phyloP scores from a whole-genome alignment of 495 filamentous ascomycete genomes.

The Hypoxylon lienhwacheense region DNA sequence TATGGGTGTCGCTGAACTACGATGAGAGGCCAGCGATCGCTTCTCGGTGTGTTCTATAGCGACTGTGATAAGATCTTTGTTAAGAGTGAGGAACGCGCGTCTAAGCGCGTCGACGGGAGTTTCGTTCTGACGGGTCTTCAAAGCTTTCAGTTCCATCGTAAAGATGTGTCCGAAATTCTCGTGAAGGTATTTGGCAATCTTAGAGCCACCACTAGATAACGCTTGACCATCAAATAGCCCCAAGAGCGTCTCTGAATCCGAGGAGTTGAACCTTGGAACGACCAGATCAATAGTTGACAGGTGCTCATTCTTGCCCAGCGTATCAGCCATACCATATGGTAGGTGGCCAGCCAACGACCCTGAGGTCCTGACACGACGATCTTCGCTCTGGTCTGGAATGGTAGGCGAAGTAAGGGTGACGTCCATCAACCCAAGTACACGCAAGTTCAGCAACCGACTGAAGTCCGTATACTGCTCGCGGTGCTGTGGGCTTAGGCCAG shows the following conservation, averaged over 20 bases:
- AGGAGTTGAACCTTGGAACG: conserved; percentile 88
- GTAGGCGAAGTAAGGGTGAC: conserved; percentile 86
- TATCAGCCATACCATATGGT: conserved; percentile 97
- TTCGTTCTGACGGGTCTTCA: conserved; percentile 60
- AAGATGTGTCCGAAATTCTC: conserved; percentile 90
- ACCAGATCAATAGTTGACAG: conserved; percentile 98
- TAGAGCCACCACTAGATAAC: conserved; percentile 81
- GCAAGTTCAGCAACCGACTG: conserved; percentile 77
- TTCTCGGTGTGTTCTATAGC: conserved; percentile 82
- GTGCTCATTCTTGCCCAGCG: conserved; percentile 89
- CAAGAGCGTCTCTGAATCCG: conserved; percentile 83
- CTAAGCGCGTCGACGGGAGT: conserved; percentile 80
- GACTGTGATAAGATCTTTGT: conserved; percentile 88
- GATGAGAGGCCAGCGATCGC: conserved; percentile 62
- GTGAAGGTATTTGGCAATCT: conserved; percentile 93
- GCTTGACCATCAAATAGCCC: conserved; percentile 95
- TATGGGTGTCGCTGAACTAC: conserved; percentile 66
- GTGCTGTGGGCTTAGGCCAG: conserved; percentile 51
- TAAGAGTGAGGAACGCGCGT: conserved; percentile 82
- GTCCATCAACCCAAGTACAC: conserved; percentile 94
- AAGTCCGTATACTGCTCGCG: conserved; percentile 88
- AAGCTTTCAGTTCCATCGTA: conserved; percentile 73
- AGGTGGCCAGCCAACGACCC: conserved; percentile 84
- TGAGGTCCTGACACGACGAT: conserved; percentile 93
- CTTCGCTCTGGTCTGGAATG: conserved; percentile 92